Evolutionary conservation across 78 protist genomes (phyloP), one percentile per base, ranked within the genome.

Genomic region (Dictyostelium purpureum): DNA sequence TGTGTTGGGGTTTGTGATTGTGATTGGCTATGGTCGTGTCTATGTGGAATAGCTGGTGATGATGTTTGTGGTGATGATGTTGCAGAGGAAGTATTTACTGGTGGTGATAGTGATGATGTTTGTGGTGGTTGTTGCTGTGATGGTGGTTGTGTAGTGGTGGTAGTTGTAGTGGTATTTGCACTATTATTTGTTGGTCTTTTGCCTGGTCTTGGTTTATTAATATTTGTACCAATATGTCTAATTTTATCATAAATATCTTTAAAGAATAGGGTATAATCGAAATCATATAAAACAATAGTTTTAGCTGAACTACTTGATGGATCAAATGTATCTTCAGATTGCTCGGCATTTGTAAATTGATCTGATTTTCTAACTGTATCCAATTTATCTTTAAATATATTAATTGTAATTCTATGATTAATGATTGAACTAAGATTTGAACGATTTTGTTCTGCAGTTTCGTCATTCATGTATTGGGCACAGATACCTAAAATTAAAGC

Each of bases 201-300:
- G 26, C 92, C 92, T 16, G 92, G 92, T 73, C 82, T 85, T 57
- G 80, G 82, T 47, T 85, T 85, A 73, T 70, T 70, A 19, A 61
- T n/a, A 40, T 49, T 77, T 11, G 77, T 65, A 47, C 88, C 88
- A 47, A 79, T 66, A 40, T 73, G 79, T 56, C 75, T 71, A 43
- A 88, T 76, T 56, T 76, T 90, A 70, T 79, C 94, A 63, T 38
- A 79, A n/a, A 51, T 61, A 21, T 79, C 94, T 11, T 90, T 90
- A 49, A 52, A 90, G n/a, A 90, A 90, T 43, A 90, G 9, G 10
- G 94, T 79, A 67, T 49, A 90, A 37, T 90, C 94, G 19, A 81
- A 90, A 31, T 90, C 94, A 61, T 63, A 89, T 4, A 31, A 70
- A 4, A 81, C 19, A 10, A 66, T 49, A 42, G 49, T 28, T 45